phyloP scores from a whole-genome alignment of 169 alveolate species.

The Plasmodium vinckei region DNA sequence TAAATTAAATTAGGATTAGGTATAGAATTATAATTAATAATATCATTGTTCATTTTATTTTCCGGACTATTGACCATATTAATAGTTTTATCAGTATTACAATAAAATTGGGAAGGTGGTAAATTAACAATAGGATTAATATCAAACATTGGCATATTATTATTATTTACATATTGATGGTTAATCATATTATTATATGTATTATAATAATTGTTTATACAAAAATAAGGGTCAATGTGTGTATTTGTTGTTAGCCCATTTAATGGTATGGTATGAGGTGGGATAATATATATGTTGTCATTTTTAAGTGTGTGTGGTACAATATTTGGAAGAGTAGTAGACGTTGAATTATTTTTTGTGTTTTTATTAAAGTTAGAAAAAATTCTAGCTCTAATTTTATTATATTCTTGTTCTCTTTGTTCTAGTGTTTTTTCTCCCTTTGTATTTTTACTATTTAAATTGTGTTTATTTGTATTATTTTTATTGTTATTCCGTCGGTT shows the following conservation, averaged over 20 bases:
- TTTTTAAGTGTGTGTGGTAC: no score
- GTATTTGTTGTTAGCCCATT: no score
- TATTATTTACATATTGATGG: neutral
- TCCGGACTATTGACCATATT: no score
- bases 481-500: no score
- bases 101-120: constrained; percentile 8
- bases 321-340: neutral
- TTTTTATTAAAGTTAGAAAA: constrained; percentile 62
- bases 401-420: constrained; percentile 59
- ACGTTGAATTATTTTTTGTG: constrained; percentile 9
- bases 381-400: constrained; percentile 59
- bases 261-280: no score
- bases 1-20: neutral
- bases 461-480: no score
- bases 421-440: constrained; percentile 29
- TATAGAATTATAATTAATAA: no score
- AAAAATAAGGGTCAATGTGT: neutral
- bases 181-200: neutral
- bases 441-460: neutral
- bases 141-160: neutral
- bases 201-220: constrained; percentile 13
- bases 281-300: no score
- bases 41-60: no score
- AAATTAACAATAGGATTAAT: neutral
- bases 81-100: neutral